Percentiles rank a stretch among this genome's conserved stretches.
Conservation (phyloP, 2,329 filamentous ascomycete genomes). For the Trichoderma atroviride region DNA sequence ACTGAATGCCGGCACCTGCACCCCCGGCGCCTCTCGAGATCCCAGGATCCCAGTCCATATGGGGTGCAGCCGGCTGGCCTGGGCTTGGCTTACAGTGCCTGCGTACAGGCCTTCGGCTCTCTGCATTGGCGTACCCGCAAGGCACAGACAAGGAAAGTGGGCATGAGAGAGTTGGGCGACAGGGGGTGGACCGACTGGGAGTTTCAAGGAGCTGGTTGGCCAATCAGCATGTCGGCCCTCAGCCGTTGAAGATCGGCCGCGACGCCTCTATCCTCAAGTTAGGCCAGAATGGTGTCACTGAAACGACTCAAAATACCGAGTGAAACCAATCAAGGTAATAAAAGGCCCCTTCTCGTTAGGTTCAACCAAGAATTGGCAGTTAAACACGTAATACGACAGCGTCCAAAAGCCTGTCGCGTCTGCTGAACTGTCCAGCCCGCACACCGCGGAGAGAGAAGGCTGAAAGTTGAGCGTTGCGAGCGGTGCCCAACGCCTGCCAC, state of each 20-base stretch:
- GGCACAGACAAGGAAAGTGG: slow-evolving; percentile 20
- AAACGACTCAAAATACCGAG: slow-evolving; percentile 20
- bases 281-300: slow-evolving; percentile 18
- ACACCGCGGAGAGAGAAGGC: slow-evolving; percentile 10
- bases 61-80: slow-evolving; percentile 19
- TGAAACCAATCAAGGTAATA: slow-evolving; percentile 26
- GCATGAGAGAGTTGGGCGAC: slow-evolving; percentile 12
- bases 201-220: slow-evolving; percentile 25
- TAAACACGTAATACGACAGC: slow-evolving; percentile 14
- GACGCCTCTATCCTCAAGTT: slow-evolving; percentile 23
- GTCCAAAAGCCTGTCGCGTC: slow-evolving; percentile 11
- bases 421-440: not conserved
- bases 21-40: slow-evolving; percentile 20
- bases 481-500: not conserved
- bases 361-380: not conserved
- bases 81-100: slow-evolving; percentile 14
- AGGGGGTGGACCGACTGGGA: slow-evolving; percentile 21
- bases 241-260: slow-evolving; percentile 21
- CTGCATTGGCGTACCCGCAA: slow-evolving; percentile 26
- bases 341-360: slow-evolving; percentile 10
- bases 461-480: slow-evolving; percentile 19
- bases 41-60: slow-evolving; percentile 21
- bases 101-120: slow-evolving; percentile 16
- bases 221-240: slow-evolving; percentile 15
- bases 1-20: slow-evolving; percentile 25